Evolutionary conservation across 2,329 filamentous ascomycete genomes (phyloP).

Genomic region (Rhinocladiella mackenziei): DNA sequence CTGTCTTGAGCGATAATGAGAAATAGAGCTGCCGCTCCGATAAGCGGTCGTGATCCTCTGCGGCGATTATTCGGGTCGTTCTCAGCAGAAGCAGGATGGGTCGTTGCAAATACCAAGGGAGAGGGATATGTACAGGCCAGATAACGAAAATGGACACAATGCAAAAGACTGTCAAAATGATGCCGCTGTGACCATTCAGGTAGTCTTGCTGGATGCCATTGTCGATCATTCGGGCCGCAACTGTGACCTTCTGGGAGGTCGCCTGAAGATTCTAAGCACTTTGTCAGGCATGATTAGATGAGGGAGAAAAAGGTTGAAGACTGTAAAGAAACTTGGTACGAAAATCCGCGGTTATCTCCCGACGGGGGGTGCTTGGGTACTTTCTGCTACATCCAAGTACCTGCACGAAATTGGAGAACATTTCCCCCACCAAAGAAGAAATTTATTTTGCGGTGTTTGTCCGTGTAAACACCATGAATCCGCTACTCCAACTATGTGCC

Average conservation of each 20-base stretch:
- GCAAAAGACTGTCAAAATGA: constrained; percentile 29
- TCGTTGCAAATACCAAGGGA: constrained; percentile 17
- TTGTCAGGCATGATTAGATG: too few relatives aligned
- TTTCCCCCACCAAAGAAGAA: too few relatives aligned
- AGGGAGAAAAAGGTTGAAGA: too few relatives aligned
- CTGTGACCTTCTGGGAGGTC: constrained; percentile 8
- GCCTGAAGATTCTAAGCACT: too few relatives aligned
- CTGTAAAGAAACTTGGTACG: too few relatives aligned
- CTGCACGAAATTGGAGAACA: too few relatives aligned
- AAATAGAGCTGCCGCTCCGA: constrained; percentile 16
- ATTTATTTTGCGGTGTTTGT: too few relatives aligned
- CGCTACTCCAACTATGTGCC: too few relatives aligned
- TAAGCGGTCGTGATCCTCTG: constrained; percentile 7
- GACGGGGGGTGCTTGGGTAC: too few relatives aligned
- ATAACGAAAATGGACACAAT: constrained; percentile 28
- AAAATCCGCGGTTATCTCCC: too few relatives aligned
- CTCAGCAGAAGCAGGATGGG: constrained; percentile 8
- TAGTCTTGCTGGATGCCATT: constrained; percentile 23
- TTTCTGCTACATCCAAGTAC: too few relatives aligned
- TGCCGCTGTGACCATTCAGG: constrained; percentile 28
- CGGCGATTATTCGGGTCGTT: constrained; percentile 16
- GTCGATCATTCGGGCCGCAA: constrained; percentile 14
- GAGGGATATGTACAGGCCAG: constrained; percentile 24
- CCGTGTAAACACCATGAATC: too few relatives aligned
- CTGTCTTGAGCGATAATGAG: constrained; percentile 27